phyloP scores from a whole-genome alignment of 1,284 basidiomycete species.

The Sutorius eximius region DNA sequence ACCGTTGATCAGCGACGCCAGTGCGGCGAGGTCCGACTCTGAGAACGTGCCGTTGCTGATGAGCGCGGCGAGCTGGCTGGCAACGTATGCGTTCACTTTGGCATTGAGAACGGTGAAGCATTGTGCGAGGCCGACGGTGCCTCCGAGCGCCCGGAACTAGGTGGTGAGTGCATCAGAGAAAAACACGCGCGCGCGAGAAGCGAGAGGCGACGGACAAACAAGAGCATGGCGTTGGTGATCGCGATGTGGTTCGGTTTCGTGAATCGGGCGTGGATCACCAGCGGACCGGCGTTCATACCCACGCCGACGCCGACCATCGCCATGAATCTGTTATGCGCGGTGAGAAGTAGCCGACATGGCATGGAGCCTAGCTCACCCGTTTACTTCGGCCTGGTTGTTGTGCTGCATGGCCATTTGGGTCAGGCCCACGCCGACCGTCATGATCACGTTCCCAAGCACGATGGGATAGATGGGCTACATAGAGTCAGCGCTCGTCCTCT shows the following conservation, averaged over 20 bases:
- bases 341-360: neutral
- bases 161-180: neutral
- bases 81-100: slow-evolving; percentile 41
- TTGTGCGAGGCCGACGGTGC: slow-evolving; percentile 52
- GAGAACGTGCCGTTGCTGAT: slow-evolving; percentile 30
- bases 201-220: slow-evolving; percentile 36
- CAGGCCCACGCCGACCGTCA: slow-evolving; percentile 43
- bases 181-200: too few relatives aligned
- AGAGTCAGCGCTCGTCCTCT: slow-evolving; percentile 5
- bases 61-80: slow-evolving; percentile 18
- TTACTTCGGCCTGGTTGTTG: slow-evolving; percentile 37
- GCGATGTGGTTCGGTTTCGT: slow-evolving; percentile 43
- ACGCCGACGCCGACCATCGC: slow-evolving; percentile 46
- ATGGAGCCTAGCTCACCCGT: slow-evolving; percentile 32
- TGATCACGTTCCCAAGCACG: slow-evolving; percentile 38
- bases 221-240: slow-evolving; percentile 41
- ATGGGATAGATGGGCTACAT: slow-evolving; percentile 45
- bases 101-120: slow-evolving; percentile 48
- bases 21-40: slow-evolving; percentile 24
- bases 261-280: slow-evolving; percentile 47
- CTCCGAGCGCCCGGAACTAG: slow-evolving; percentile 49
- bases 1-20: slow-evolving; percentile 21
- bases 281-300: slow-evolving; percentile 42
- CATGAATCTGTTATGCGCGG: slow-evolving; percentile 39
- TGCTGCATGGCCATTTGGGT: slow-evolving; percentile 43